phyloP scores from a whole-genome alignment of 2,329 filamentous ascomycete species.

The Calonectria hongkongensis region DNA sequence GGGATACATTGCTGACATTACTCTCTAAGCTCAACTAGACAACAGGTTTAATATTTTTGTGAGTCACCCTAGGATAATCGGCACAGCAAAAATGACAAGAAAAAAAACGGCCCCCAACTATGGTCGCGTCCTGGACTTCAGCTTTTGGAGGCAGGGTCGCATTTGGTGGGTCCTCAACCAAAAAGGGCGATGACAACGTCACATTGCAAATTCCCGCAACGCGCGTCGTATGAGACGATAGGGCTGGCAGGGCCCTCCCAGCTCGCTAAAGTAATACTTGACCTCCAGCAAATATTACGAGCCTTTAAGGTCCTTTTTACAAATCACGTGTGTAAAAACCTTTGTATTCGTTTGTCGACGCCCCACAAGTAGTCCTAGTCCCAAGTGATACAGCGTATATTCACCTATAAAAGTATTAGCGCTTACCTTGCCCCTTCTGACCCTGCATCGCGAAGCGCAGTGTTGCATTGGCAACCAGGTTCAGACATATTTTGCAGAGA shows the following conservation, averaged over 20 bases:
- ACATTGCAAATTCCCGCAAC: slow-evolving; percentile 3
- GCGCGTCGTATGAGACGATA: background rate
- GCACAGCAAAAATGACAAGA: background rate
- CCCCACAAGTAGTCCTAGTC: too few relatives aligned
- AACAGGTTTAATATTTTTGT: too few relatives aligned
- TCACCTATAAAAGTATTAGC: background rate
- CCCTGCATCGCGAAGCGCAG: background rate
- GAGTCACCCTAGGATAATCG: too few relatives aligned
- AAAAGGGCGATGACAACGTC: background rate
- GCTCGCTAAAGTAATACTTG: too few relatives aligned
- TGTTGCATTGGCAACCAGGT: background rate
- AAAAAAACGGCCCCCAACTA: slow-evolving; percentile 9
- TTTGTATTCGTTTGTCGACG: too few relatives aligned
- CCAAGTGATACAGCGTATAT: background rate
- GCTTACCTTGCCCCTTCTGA: background rate
- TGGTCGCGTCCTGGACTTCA: background rate
- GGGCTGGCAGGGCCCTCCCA: too few relatives aligned
- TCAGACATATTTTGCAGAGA: background rate
- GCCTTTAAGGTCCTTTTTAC: too few relatives aligned
- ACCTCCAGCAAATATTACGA: too few relatives aligned
- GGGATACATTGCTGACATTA: too few relatives aligned
- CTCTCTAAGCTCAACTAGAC: too few relatives aligned
- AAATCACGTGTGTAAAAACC: too few relatives aligned
- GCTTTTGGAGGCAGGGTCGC: background rate
- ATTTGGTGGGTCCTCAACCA: background rate